These are phyloP conservation scores for Capillidium heterosporum DNA, from an alignment of 371 early-diverging fungal species.

Conservation along the genomic window DNA sequence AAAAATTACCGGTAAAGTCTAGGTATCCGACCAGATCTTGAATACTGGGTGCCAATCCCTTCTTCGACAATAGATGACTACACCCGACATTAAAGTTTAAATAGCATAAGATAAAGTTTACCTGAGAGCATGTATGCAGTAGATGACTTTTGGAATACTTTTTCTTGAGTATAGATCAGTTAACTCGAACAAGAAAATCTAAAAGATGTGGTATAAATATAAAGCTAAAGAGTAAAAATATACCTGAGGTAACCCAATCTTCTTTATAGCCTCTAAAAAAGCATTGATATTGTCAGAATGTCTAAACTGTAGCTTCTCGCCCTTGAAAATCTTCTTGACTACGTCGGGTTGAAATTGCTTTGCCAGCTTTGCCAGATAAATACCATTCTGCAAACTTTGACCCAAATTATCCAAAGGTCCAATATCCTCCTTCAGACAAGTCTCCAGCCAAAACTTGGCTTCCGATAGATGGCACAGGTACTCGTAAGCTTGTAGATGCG, in stretches of 20 bases:
- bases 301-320: slow-evolving; percentile 70
- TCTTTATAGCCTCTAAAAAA: slow-evolving; percentile 65
- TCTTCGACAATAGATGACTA: slow-evolving; percentile 72
- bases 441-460: slow-evolving; percentile 98
- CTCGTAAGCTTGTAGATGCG: slow-evolving; percentile 89
- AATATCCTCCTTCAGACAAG: slow-evolving; percentile 66
- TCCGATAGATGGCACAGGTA: slow-evolving; percentile 98
- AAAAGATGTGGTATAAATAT: slow-evolving; percentile 7
- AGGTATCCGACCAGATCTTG: slow-evolving; percentile 82
- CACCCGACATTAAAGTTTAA: not conserved
- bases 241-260: slow-evolving; percentile 71
- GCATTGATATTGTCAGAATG: slow-evolving; percentile 98
- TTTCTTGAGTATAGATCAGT: slow-evolving; percentile 98
- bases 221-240: not conserved
- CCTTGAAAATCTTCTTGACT: slow-evolving; percentile 78
- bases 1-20: slow-evolving; percentile 58
- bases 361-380: slow-evolving; percentile 84
- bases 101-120: slow-evolving; percentile 13
- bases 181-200: slow-evolving; percentile 93
- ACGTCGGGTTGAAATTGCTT: slow-evolving; percentile 66
- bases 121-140: slow-evolving; percentile 98
- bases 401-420: slow-evolving; percentile 62
- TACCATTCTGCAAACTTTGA: slow-evolving; percentile 86
- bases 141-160: slow-evolving; percentile 98
- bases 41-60: slow-evolving; percentile 79